These are phyloP conservation scores for Posidonia australis DNA, from an alignment of 106 monocot genomes.

Conservation along the genomic window DNA sequence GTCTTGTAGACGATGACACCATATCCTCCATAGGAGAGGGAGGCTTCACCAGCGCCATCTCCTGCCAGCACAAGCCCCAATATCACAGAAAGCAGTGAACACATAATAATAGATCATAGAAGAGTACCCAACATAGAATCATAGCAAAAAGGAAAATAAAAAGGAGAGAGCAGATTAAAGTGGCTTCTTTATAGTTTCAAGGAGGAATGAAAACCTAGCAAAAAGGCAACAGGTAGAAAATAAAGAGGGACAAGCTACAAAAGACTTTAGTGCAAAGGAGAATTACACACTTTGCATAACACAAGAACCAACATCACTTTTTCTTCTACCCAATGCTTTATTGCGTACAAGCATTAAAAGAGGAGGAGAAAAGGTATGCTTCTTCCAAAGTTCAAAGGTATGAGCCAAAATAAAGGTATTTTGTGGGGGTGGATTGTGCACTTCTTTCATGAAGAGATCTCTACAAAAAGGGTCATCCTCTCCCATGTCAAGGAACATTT, in stretches of 20 bases:
- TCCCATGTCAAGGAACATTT: too few species aligned
- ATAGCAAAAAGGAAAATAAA: too few species aligned
- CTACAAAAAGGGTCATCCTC: too few species aligned
- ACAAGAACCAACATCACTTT: neutral
- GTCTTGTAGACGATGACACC: constrained; percentile 18
- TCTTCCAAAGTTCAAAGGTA: neutral
- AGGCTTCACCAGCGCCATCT: constrained; percentile 11
- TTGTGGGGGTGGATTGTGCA: too few species aligned
- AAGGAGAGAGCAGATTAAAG: too few species aligned
- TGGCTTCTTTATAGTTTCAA: too few species aligned
- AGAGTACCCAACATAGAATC: neutral
- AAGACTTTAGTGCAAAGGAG: neutral
- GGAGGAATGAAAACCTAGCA: too few species aligned
- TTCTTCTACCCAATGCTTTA: neutral
- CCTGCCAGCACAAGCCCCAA: constrained; percentile 4
- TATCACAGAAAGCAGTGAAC: too few species aligned
- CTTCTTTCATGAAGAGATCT: too few species aligned
- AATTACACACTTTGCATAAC: neutral
- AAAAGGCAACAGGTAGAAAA: too few species aligned
- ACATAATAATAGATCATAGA: neutral
- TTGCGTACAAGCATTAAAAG: neutral
- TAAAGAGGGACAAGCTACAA: neutral
- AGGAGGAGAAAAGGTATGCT: neutral
- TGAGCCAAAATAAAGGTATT: too few species aligned
- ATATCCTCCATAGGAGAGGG: constrained; percentile 12